phyloP scores from a whole-genome alignment of 2,329 filamentous ascomycete genomes.

The Aspergillus vadensis region DNA sequence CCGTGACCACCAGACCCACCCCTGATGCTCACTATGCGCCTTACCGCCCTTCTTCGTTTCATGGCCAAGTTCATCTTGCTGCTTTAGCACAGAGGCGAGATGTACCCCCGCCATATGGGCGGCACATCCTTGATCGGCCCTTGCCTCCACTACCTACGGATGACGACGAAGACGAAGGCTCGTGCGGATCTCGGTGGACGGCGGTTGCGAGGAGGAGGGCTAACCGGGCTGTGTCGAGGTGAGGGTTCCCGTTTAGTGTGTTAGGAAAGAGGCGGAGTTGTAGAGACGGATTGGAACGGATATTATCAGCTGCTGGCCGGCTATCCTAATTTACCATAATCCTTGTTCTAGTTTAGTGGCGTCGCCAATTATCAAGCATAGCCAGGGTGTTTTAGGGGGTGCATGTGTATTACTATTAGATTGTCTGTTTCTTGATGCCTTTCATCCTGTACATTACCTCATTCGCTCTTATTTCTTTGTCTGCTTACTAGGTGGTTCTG shows the following conservation, averaged over 20 bases:
- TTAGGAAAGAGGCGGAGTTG: background rate
- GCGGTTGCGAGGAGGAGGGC: constrained; percentile 24
- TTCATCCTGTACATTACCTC: background rate
- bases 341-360: background rate
- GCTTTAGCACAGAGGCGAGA: constrained; percentile 8
- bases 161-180: background rate
- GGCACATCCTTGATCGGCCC: constrained; percentile 25
- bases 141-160: constrained; percentile 10
- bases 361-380: background rate
- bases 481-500: background rate
- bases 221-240: background rate
- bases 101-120: constrained; percentile 33
- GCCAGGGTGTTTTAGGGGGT: background rate
- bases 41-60: background rate
- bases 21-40: background rate
- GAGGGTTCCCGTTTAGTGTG: background rate
- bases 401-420: background rate
- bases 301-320: background rate
- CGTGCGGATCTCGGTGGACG: constrained; percentile 26
- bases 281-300: background rate
- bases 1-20: background rate
- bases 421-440: background rate
- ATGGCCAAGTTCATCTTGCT: background rate
- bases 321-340: background rate
- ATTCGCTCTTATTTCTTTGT: background rate